phyloP scores from a whole-genome alignment of 2,329 filamentous ascomycete species.

The Pseudogymnoascus sp. region DNA sequence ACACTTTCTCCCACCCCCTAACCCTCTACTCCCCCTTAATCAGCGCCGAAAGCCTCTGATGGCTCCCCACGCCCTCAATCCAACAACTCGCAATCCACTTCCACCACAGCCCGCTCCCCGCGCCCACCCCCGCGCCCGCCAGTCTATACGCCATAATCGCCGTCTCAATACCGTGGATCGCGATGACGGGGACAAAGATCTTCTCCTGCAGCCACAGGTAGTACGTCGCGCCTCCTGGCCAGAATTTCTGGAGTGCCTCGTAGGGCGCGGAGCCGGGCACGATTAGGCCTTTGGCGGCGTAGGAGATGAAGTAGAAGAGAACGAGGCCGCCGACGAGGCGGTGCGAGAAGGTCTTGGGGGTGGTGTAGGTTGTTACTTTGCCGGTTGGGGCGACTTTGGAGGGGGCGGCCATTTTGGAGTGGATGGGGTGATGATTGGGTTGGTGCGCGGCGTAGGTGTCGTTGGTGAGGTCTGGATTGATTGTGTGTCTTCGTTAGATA shows the following conservation, averaged over 20 bases:
- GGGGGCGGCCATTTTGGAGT: background rate
- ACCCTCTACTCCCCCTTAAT: slow-evolving; percentile 2
- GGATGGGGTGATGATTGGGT: background rate
- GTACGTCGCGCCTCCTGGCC: background rate
- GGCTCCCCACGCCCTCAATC: slow-evolving; percentile 4
- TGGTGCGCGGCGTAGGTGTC: background rate
- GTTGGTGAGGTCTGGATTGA: background rate
- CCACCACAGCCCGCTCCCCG: background rate
- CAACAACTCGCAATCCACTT: slow-evolving; percentile 7
- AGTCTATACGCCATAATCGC: slow-evolving; percentile 1
- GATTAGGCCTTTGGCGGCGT: background rate
- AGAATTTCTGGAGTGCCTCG: background rate
- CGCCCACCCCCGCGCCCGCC: background rate
- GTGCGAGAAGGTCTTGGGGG: background rate
- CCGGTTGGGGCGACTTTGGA: background rate
- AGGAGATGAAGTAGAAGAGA: slow-evolving; percentile 6
- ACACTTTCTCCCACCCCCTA: background rate
- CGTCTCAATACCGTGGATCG: slow-evolving; percentile 7
- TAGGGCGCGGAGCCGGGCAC: background rate
- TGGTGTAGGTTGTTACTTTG: slow-evolving; percentile 1
- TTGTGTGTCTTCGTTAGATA: background rate
- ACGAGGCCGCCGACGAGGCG: slow-evolving; percentile 3
- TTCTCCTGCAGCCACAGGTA: slow-evolving; percentile 7
- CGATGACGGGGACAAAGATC: background rate
- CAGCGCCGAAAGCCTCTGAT: slow-evolving; percentile 1